Percentiles rank a stretch among this genome's conserved stretches.
These are phyloP conservation scores for Jimgerdemannia flammicorona DNA, from an alignment of 192 early-diverging fungal genomes.

Conservation along the genomic window DNA sequence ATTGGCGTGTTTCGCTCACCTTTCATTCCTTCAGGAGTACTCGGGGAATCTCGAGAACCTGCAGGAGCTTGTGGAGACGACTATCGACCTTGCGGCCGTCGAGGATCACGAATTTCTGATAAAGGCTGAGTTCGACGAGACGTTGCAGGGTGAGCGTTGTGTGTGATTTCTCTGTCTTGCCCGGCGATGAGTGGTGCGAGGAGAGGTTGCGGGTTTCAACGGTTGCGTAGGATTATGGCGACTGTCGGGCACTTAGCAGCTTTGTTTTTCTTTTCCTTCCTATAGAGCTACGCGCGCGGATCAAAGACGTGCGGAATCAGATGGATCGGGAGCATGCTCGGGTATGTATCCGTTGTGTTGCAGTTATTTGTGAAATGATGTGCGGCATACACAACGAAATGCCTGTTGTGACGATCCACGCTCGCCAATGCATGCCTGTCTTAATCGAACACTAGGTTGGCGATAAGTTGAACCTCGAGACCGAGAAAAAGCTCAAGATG, in stretches of 20 bases:
- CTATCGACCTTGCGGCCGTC: conserved; percentile 80
- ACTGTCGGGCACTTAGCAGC: too few relatives aligned
- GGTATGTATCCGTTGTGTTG: conserved; percentile 30
- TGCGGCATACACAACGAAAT: too few relatives aligned
- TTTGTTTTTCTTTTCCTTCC: background rate
- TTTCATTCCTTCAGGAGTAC: conserved; percentile 32
- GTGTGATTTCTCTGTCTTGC: background rate
- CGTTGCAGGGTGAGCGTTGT: conserved; percentile 51
- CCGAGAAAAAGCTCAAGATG: conserved; percentile 85
- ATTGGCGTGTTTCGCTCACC: too few relatives aligned
- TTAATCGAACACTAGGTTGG: too few relatives aligned
- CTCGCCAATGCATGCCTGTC: too few relatives aligned
- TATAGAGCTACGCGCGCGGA: conserved; percentile 39
- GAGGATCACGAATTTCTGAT: conserved; percentile 87
- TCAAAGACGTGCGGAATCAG: conserved; percentile 46
- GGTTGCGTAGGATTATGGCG: too few relatives aligned
- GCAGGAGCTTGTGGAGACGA: conserved; percentile 84
- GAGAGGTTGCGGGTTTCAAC: too few relatives aligned
- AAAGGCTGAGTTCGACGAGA: conserved; percentile 78
- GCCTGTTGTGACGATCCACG: too few relatives aligned
- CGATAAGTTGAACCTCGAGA: conserved; percentile 66
- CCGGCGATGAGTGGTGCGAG: too few relatives aligned
- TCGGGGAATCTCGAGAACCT: conserved; percentile 57
- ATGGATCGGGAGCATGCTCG: conserved; percentile 59
- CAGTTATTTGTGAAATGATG: too few relatives aligned